These are phyloP conservation scores for Daldinia concentrica DNA, from an alignment of 495 filamentous ascomycete genomes.

Conservation along the genomic window DNA sequence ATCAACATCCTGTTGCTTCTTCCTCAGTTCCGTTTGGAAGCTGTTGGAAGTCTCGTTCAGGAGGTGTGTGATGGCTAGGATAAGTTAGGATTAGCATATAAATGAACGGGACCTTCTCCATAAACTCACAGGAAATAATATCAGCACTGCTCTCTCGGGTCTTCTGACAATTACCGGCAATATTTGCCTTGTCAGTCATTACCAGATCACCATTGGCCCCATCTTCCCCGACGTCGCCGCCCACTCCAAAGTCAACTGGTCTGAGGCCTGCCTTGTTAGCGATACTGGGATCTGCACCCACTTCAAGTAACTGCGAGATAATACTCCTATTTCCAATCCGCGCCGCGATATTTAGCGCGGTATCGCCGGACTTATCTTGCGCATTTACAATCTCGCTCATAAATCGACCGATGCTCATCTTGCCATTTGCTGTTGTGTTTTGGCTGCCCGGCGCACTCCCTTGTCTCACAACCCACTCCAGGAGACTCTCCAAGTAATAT, in stretches of 20 bases:
- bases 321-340: slow-evolving; percentile 89
- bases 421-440: slow-evolving; percentile 44
- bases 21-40: slow-evolving; percentile 76
- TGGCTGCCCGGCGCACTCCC: slow-evolving; percentile 72
- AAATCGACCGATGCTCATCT: slow-evolving; percentile 86
- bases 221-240: slow-evolving; percentile 59
- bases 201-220: slow-evolving; percentile 55
- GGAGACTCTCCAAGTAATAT: slow-evolving; percentile 90
- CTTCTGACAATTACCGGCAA: slow-evolving; percentile 53
- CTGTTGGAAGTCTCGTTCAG: slow-evolving; percentile 76
- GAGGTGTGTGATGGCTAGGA: slow-evolving; percentile 73
- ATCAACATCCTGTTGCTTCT: slow-evolving; percentile 85
- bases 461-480: slow-evolving; percentile 92
- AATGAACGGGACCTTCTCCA: not conserved
- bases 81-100: slow-evolving; percentile 13
- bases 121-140: slow-evolving; percentile 70
- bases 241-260: slow-evolving; percentile 92
- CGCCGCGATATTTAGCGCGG: slow-evolving; percentile 91
- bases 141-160: slow-evolving; percentile 71
- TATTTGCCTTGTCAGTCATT: slow-evolving; percentile 43
- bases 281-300: slow-evolving; percentile 88
- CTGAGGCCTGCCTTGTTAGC: slow-evolving; percentile 86
- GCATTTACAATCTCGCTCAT: slow-evolving; percentile 96
- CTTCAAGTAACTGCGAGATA: slow-evolving; percentile 90
- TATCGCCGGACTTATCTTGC: slow-evolving; percentile 90